Conservation (phyloP, 768 basidiomycete genomes). For the Melanogaster broomeanus region DNA sequence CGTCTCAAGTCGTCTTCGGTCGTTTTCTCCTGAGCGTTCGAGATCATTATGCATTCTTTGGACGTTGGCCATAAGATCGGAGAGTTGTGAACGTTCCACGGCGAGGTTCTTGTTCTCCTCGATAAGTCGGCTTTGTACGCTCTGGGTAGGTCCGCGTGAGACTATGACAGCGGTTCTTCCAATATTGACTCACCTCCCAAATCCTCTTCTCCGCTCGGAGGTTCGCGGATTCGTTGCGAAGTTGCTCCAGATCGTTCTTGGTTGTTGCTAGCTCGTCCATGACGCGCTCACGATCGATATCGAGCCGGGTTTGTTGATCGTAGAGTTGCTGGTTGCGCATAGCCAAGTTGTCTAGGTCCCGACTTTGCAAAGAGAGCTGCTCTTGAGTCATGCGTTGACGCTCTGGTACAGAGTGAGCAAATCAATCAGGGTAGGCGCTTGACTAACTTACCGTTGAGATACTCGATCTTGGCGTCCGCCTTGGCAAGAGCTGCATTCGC, state of each 20-base stretch:
- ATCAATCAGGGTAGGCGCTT: too few relatives aligned
- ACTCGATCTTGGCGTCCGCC: conserved; percentile 80
- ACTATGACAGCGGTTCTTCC: not conserved
- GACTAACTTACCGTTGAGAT: conserved; percentile 61
- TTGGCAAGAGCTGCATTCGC: conserved; percentile 74
- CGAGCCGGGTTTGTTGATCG: conserved; percentile 71
- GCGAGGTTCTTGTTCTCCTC: conserved; percentile 83
- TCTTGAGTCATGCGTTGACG: conserved; percentile 74
- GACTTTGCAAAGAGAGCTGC: conserved; percentile 58
- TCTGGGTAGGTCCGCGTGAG: conserved; percentile 44
- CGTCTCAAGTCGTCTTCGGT: conserved; percentile 77
- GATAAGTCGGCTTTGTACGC: conserved; percentile 75
- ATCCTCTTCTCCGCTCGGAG: conserved; percentile 92
- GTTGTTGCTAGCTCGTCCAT: conserved; percentile 64
- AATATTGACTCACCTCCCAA: conserved; percentile 69
- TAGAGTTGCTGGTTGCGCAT: conserved; percentile 73
- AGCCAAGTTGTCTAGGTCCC: conserved; percentile 64
- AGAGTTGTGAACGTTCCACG: conserved; percentile 80
- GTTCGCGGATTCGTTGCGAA: conserved; percentile 85
- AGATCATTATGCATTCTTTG: conserved; percentile 90
- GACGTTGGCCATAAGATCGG: conserved; percentile 86
- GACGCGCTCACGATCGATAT: conserved; percentile 72
- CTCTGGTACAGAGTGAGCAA: conserved; percentile 41
- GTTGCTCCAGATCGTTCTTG: conserved; percentile 65
- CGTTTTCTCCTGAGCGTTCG: conserved; percentile 81